These are phyloP conservation scores for Neoascochyta sp. DNA, from an alignment of 2,329 filamentous ascomycete genomes.

Conservation along the genomic window DNA sequence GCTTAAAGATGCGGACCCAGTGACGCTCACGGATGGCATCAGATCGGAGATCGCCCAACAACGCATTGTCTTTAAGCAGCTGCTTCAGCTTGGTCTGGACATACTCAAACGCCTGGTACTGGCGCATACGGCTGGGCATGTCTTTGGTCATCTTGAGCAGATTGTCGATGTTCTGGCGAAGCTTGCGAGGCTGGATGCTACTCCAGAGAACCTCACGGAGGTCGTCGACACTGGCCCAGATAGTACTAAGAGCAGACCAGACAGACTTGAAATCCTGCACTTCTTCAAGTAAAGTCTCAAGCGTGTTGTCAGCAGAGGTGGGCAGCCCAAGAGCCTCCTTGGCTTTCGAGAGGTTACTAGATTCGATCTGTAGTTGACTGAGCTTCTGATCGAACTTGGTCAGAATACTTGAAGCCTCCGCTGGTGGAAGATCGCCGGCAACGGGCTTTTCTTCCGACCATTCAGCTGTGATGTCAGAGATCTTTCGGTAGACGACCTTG, in stretches of 20 bases:
- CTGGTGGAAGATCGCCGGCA: slow-evolving; percentile 86
- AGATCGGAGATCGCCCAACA: slow-evolving; percentile 87
- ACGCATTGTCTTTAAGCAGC: slow-evolving; percentile 82
- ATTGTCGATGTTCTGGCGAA: slow-evolving; percentile 82
- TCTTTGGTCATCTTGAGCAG: slow-evolving; percentile 98
- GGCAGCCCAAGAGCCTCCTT: slow-evolving; percentile 95
- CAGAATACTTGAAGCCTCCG: slow-evolving; percentile 79
- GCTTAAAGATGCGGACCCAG: slow-evolving; percentile 97
- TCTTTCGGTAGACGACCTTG: slow-evolving; percentile 83
- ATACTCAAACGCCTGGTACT: slow-evolving; percentile 99
- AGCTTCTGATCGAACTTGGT: slow-evolving; percentile 80
- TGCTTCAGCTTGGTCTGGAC: slow-evolving; percentile 88
- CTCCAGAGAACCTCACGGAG: slow-evolving; percentile 91
- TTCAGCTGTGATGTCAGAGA: slow-evolving; percentile 74
- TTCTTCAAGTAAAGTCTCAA: slow-evolving; percentile 85
- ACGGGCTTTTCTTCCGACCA: slow-evolving; percentile 98
- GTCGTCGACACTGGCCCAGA: slow-evolving; percentile 95
- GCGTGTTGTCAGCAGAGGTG: slow-evolving; percentile 71
- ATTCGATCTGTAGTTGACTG: slow-evolving; percentile 78
- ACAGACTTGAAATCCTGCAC: slow-evolving; percentile 99
- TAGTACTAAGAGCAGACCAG: slow-evolving; percentile 91
- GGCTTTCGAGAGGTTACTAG: slow-evolving; percentile 89
- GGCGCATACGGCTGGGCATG: slow-evolving; percentile 98
- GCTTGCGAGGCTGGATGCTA: slow-evolving; percentile 89
- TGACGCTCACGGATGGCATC: slow-evolving; percentile 95